phyloP scores from a whole-genome alignment of 768 basidiomycete species.

The Lactifluus pinguis region DNA sequence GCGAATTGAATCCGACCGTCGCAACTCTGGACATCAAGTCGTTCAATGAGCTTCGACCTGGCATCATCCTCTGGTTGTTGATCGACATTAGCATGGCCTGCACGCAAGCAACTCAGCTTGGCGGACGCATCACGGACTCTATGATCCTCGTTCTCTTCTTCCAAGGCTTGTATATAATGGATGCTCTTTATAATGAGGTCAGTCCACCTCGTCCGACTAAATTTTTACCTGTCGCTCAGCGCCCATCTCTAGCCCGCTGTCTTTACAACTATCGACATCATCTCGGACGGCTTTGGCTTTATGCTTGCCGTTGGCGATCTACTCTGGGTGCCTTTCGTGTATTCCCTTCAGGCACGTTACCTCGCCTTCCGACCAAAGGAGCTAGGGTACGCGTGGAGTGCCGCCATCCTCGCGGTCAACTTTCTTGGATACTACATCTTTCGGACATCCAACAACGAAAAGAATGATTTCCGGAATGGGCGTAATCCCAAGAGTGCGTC shows the following conservation, averaged over 20 bases:
- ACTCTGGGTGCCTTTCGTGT: slow-evolving; percentile 90
- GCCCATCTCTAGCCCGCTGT: slow-evolving; percentile 57
- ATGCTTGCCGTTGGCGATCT: slow-evolving; percentile 95
- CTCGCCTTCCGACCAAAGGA: slow-evolving; percentile 84
- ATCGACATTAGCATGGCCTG: slow-evolving; percentile 87
- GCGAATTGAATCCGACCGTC: slow-evolving; percentile 84
- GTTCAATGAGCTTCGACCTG: slow-evolving; percentile 78
- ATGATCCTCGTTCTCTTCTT: slow-evolving; percentile 85
- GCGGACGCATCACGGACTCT: slow-evolving; percentile 74
- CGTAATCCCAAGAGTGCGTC: slow-evolving; percentile 81
- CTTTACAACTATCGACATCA: slow-evolving; percentile 96
- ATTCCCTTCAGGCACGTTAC: slow-evolving; percentile 89
- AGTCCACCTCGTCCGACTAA: slow-evolving; percentile 11
- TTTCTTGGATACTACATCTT: slow-evolving; percentile 85
- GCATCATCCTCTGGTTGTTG: slow-evolving; percentile 86
- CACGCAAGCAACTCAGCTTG: slow-evolving; percentile 77
- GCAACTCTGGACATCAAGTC: slow-evolving; percentile 69
- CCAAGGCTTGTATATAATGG: slow-evolving; percentile 81
- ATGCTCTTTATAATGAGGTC: slow-evolving; percentile 87
- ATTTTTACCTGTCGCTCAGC: not conserved
- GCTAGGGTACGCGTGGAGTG: slow-evolving; percentile 52
- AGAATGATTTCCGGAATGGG: slow-evolving; percentile 92
- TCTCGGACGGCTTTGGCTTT: slow-evolving; percentile 95
- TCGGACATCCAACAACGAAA: slow-evolving; percentile 80
- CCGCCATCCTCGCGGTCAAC: slow-evolving; percentile 55